A percentile compares a stretch with the other conserved stretches of the same genome.
phyloP scores from a whole-genome alignment of 1,284 basidiomycete species.

The Veloporphyrellus conicus region DNA sequence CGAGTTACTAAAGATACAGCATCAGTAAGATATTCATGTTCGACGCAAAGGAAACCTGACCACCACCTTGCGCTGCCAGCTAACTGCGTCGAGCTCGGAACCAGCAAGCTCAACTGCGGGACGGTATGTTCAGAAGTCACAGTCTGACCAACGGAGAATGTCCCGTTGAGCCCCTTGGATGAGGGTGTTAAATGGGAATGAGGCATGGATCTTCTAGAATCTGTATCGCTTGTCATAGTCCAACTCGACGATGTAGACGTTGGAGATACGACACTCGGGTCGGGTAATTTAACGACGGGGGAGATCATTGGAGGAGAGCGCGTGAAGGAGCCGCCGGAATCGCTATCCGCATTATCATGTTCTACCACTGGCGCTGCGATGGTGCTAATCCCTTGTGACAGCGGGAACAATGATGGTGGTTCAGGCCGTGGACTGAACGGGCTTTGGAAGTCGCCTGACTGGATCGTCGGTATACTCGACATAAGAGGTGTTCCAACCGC shows the following conservation, averaged over 20 bases:
- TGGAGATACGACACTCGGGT: conserved; percentile 23
- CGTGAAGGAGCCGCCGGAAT: conserved; percentile 24
- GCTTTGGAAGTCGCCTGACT: conserved; percentile 16
- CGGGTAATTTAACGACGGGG: conserved; percentile 31
- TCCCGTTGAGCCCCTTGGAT: conserved; percentile 11
- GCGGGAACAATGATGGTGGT: conserved; percentile 14
- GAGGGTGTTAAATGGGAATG: conserved; percentile 8
- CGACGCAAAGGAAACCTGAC: background rate
- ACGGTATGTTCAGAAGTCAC: conserved; percentile 13
- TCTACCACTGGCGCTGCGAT: conserved; percentile 2
- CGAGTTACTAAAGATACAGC: conserved; percentile 21
- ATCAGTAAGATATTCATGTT: conserved; percentile 7
- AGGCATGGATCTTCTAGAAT: conserved; percentile 17
- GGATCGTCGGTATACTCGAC: conserved; percentile 13
- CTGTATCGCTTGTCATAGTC: conserved; percentile 29
- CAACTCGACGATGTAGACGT: conserved; percentile 31
- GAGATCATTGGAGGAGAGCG: conserved; percentile 30
- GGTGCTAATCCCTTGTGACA: conserved; percentile 18
- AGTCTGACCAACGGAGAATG: conserved; percentile 6
- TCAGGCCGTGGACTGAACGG: conserved; percentile 34
- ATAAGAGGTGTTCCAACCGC: conserved; percentile 30
- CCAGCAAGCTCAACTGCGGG: conserved; percentile 31
- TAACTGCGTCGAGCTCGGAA: conserved; percentile 20
- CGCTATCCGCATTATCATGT: conserved; percentile 17
- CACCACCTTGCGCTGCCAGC: conserved; percentile 18